phyloP scores from a whole-genome alignment of 2,329 filamentous ascomycete genomes.

The Aspergillus versicolor region DNA sequence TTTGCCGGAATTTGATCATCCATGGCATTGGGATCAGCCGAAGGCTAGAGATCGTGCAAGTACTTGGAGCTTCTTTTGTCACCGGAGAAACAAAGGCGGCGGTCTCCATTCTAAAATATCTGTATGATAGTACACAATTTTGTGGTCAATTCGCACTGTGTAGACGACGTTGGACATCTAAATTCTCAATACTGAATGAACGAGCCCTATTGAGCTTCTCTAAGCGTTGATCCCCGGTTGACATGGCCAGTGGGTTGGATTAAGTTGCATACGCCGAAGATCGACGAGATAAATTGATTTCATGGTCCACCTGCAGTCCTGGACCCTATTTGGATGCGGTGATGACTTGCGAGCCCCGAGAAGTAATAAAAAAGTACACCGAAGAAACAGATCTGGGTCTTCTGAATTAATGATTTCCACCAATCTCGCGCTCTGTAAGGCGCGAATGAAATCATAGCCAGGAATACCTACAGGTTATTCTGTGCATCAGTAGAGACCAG shows the following conservation, averaged over 20 bases:
- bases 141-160: too few relatives aligned
- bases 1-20: not conserved
- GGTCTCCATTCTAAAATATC: not conserved
- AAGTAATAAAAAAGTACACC: not conserved
- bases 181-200: not conserved
- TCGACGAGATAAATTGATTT: conserved; percentile 15
- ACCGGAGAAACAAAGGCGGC: not conserved
- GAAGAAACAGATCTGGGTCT: not conserved
- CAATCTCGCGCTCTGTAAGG: not conserved
- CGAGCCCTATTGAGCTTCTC: not conserved
- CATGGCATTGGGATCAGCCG: not conserved
- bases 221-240: not conserved
- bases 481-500: not conserved
- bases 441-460: not conserved
- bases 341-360: not conserved
- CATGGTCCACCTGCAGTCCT: not conserved
- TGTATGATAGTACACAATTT: not conserved
- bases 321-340: not conserved
- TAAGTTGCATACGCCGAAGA: conserved; percentile 17
- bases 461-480: not conserved
- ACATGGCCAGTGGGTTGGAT: conserved; percentile 6
- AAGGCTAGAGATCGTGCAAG: not conserved
- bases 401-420: too few relatives aligned
- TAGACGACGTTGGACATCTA: not conserved
- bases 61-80: not conserved